Evolutionary conservation across 257 asterid genomes (phyloP).

Genomic region (Ajuga chamaepitys): DNA sequence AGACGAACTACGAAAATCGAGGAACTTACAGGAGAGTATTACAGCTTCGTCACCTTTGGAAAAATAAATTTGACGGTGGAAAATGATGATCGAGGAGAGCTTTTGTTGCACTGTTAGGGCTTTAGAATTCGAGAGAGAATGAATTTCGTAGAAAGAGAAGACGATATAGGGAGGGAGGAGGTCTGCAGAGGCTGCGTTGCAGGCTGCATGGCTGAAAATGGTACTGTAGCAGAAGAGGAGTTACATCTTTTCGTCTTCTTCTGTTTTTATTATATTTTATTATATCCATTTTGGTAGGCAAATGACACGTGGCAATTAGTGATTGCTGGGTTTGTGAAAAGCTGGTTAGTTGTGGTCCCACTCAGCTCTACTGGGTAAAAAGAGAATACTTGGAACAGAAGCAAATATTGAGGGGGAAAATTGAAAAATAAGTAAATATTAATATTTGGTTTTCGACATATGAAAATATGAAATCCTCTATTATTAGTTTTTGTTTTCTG

Average conservation of each 20-base stretch:
- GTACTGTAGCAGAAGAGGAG: neutral
- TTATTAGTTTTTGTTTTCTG: too few species aligned
- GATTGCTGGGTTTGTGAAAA: too few species aligned
- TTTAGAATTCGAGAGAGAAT: neutral
- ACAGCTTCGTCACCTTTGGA: too few species aligned
- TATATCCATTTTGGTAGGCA: neutral
- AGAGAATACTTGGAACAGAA: too few species aligned
- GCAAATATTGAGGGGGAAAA: too few species aligned
- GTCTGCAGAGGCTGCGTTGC: neutral
- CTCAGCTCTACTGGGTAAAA: too few species aligned
- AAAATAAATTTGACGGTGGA: neutral
- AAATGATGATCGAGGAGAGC: too few species aligned
- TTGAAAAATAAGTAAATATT: too few species aligned
- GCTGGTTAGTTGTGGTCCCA: neutral
- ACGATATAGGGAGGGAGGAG: neutral
- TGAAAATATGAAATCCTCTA: too few species aligned
- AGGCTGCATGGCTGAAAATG: conserved; percentile 11
- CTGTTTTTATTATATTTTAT: neutral
- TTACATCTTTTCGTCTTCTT: neutral
- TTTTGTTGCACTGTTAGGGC: neutral
- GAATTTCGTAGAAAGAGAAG: neutral
- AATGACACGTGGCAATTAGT: conserved; percentile 9
- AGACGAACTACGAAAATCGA: too few species aligned
- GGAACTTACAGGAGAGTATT: too few species aligned
- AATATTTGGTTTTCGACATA: too few species aligned